A percentile compares a stretch with the other conserved stretches of the same genome.
Conservation (phyloP, 345 rosid genomes). For the Erysimum cheiranthoides region DNA sequence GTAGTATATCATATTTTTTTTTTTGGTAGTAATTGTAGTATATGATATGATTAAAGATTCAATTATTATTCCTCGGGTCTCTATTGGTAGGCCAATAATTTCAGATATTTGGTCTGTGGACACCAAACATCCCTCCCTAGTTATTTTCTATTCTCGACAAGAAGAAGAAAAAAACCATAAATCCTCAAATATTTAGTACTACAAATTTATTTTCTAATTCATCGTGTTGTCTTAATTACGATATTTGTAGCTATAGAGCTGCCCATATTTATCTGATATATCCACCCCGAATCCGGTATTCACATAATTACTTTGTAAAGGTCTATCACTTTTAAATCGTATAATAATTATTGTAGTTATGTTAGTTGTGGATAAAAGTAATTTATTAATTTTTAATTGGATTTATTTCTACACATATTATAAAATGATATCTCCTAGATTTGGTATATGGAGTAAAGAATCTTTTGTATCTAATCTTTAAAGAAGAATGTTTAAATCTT, state of each 20-base stretch:
- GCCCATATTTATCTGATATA: too few species aligned
- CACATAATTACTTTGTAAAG: too few species aligned
- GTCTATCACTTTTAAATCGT: too few species aligned
- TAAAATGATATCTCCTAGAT: background rate
- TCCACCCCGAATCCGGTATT: too few species aligned
- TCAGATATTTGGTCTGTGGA: constrained; percentile 41
- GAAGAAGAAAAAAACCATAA: too few species aligned
- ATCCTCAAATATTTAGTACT: too few species aligned
- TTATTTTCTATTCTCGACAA: background rate
- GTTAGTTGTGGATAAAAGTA: background rate
- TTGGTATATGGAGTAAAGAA: background rate
- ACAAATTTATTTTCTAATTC: too few species aligned
- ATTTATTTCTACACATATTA: background rate
- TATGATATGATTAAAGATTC: constrained; percentile 29
- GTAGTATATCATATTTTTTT: too few species aligned
- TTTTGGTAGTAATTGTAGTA: too few species aligned
- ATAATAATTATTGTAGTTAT: too few species aligned
- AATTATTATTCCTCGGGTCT: constrained; percentile 35
- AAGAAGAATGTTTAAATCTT: background rate
- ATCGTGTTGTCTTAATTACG: too few species aligned
- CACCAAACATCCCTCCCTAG: constrained; percentile 28
- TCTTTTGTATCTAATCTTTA: background rate
- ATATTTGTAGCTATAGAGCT: too few species aligned
- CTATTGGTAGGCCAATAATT: constrained; percentile 46
- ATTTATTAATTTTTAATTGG: background rate